Evolutionary conservation across 23 red algal genomes (phyloP), one percentile per base, ranked within the genome.

Genomic region (Chondrus crispus): DNA sequence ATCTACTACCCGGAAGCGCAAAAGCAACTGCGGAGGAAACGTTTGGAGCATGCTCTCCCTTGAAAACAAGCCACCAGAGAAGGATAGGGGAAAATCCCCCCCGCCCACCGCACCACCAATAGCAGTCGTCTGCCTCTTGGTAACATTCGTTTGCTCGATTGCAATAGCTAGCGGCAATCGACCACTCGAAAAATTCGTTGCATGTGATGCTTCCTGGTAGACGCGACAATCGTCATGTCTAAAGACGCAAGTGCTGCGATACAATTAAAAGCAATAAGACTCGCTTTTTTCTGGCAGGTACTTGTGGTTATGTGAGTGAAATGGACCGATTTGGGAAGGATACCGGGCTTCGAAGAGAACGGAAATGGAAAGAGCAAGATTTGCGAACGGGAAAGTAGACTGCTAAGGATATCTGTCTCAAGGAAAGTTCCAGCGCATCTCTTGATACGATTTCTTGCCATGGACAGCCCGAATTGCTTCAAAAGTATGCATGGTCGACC

Each of bases 211-310:
- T 46, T 28, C 18, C 40, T 39, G 6, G 74, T 82, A 7, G 88
- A 71, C 3, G 72, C 88, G 12, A 91, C 88, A 70, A 91, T 81
- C 18, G 88, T 91, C 88, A 82, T 91, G 35, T 82, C 88, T 14
- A 58, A 81, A 80, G 51, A 91, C 2, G 88, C 51, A 64, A 91
- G 55, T 2, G 88, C 19, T 10, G 10, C 74, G 72, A 91, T 37
- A 19, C 64, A 40, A 20, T 74, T 46, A 42, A 38, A 46, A 45
- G n/a, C n/a, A n/a, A n/a, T n/a, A n/a, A n/a, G n/a, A n/a, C n/a
- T n/a, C n/a, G n/a, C n/a, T n/a, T n/a, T n/a, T n/a, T n/a, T n/a
- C n/a, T n/a, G n/a, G n/a, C n/a, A n/a, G n/a, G n/a, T n/a, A n/a
- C n/a, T n/a, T n/a, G n/a, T n/a, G n/a, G n/a, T n/a, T n/a, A n/a